phyloP scores from a whole-genome alignment of 1,284 basidiomycete genomes.

The Erythrobasidium hasegawianum region DNA sequence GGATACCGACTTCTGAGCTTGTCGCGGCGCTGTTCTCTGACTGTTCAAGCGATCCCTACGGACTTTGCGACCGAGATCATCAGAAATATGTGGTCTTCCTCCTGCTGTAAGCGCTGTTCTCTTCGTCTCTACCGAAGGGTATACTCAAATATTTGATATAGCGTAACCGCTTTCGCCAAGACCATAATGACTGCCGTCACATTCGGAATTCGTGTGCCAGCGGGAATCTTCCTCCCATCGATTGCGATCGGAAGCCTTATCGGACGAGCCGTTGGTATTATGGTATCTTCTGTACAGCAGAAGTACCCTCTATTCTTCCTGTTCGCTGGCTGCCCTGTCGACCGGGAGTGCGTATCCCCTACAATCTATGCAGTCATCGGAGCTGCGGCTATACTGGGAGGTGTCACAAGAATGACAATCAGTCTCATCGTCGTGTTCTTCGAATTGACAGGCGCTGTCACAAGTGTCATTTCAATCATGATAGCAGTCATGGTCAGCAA shows the following conservation, averaged over 20 bases:
- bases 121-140: slow-evolving; percentile 19
- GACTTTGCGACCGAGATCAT: slow-evolving; percentile 59
- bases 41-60: slow-evolving; percentile 63
- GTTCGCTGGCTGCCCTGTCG: slow-evolving; percentile 64
- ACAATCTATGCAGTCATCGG: slow-evolving; percentile 80
- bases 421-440: slow-evolving; percentile 85
- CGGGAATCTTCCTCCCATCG: slow-evolving; percentile 95
- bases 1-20: slow-evolving; percentile 41
- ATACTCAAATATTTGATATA: slow-evolving; percentile 34
- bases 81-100: slow-evolving; percentile 19
- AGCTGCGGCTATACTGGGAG: slow-evolving; percentile 72
- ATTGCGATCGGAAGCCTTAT: slow-evolving; percentile 93
- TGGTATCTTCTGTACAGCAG: slow-evolving; percentile 73
- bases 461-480: slow-evolving; percentile 92
- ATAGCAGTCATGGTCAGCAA: slow-evolving; percentile 88
- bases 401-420: slow-evolving; percentile 70
- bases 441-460: slow-evolving; percentile 89
- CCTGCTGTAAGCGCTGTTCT: neutral
- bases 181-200: slow-evolving; percentile 80
- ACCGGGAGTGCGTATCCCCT: slow-evolving; percentile 67
- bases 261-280: slow-evolving; percentile 81
- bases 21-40: slow-evolving; percentile 72
- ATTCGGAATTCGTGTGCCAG: slow-evolving; percentile 88
- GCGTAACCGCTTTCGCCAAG: slow-evolving; percentile 60
- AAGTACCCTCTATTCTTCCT: slow-evolving; percentile 61